These are phyloP conservation scores for Ilyonectria sp. DNA, from an alignment of 2,329 filamentous ascomycete species.

Conservation along the genomic window DNA sequence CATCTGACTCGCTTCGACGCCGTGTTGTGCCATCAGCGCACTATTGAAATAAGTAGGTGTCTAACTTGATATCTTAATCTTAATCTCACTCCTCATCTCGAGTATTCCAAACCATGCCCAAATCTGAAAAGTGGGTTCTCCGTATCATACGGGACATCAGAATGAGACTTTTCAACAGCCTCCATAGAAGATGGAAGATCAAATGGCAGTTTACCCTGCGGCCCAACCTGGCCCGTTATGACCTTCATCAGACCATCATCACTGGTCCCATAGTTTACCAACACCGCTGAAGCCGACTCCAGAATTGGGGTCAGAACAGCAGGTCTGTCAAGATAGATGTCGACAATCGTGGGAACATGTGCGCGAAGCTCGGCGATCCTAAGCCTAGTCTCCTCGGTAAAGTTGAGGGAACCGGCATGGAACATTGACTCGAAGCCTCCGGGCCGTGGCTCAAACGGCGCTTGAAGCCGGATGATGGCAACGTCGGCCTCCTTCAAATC, in stretches of 20 bases:
- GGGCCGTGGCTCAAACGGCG: slow-evolving; percentile 54
- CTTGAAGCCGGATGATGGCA: slow-evolving; percentile 57
- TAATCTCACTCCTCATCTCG: not conserved
- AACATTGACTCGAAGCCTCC: slow-evolving; percentile 58
- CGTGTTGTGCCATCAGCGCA: too few species aligned
- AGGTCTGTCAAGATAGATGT: slow-evolving; percentile 60
- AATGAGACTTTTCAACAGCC: slow-evolving; percentile 55
- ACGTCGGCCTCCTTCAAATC: slow-evolving; percentile 58
- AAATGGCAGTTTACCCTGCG: slow-evolving; percentile 54
- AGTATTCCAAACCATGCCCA: slow-evolving; percentile 50
- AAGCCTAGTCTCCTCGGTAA: slow-evolving; percentile 49
- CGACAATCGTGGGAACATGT: slow-evolving; percentile 58
- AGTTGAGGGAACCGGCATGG: slow-evolving; percentile 60
- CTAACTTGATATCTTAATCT: not conserved
- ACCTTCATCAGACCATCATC: slow-evolving; percentile 61
- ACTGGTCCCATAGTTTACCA: slow-evolving; percentile 59
- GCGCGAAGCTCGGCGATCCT: slow-evolving; percentile 53
- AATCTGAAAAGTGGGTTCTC: slow-evolving; percentile 49
- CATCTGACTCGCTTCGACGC: too few species aligned
- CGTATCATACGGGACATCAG: slow-evolving; percentile 51
- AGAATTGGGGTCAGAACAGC: slow-evolving; percentile 59
- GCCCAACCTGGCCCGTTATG: slow-evolving; percentile 55
- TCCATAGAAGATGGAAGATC: slow-evolving; percentile 62
- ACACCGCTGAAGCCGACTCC: slow-evolving; percentile 55
- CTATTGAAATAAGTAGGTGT: not conserved